phyloP scores from a whole-genome alignment of 2,329 filamentous ascomycete species.

The Penicillium sclerotigenum region DNA sequence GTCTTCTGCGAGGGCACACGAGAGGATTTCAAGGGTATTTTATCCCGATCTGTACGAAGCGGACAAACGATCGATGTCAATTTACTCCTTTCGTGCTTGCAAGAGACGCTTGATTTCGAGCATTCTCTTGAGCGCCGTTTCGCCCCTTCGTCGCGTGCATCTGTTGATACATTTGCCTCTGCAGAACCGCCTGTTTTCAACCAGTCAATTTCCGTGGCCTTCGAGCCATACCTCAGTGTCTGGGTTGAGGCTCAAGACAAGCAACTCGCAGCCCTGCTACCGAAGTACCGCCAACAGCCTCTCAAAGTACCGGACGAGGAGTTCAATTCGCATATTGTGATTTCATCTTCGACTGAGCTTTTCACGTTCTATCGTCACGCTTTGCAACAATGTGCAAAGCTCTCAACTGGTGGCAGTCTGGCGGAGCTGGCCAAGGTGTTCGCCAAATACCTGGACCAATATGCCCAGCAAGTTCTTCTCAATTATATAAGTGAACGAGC shows the following conservation, averaged over 20 bases:
- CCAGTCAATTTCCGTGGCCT: conserved; percentile 90
- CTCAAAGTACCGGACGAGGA: conserved; percentile 82
- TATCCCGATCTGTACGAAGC: conserved; percentile 81
- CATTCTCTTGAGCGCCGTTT: conserved; percentile 85
- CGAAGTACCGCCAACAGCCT: conserved; percentile 80
- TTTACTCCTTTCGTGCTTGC: conserved; percentile 78
- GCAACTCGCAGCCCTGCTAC: conserved; percentile 77
- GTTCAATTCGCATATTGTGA: conserved; percentile 84
- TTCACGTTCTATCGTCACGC: conserved; percentile 96
- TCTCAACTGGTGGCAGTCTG: conserved; percentile 85
- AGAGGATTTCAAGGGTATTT: conserved; percentile 90
- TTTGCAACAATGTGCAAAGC: conserved; percentile 88
- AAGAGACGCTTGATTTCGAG: conserved; percentile 96
- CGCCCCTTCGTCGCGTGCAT: conserved; percentile 65
- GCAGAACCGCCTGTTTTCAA: conserved; percentile 76
- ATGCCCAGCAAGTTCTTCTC: conserved; percentile 87
- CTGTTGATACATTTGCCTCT: conserved; percentile 85
- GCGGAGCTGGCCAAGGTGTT: conserved; percentile 81
- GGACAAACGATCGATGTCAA: conserved; percentile 85
- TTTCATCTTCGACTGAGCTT: conserved; percentile 89
- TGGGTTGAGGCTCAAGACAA: conserved; percentile 98
- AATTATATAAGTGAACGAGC: conserved; percentile 63
- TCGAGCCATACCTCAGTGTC: conserved; percentile 92
- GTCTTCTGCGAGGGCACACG: conserved; percentile 93
- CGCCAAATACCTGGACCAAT: conserved; percentile 91